Base-by-base conservation (phyloP, 2,329 filamentous ascomycete species). In the Myriosclerotinia scirpicola region DNA sequence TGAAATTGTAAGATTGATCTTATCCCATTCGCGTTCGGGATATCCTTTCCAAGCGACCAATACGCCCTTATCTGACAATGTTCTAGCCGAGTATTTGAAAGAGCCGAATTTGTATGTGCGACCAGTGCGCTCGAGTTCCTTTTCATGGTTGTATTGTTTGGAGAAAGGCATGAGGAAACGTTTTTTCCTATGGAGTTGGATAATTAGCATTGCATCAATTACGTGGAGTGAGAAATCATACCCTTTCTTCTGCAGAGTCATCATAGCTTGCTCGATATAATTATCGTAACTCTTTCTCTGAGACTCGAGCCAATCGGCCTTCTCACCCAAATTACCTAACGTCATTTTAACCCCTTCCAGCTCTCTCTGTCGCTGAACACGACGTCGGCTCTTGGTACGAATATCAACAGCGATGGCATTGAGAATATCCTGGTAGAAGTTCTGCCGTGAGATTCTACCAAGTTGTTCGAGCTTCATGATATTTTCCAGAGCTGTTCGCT, bases 241-340 rank as follows among this genome's bases (percentile, higher is more conserved):
- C 86, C 90, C 93, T 80, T 97, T 97, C 79, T 97, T 97, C 78
- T 98, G 95, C 67, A 99, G 83, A 5, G 96, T 99, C 68, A 93
- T 85, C 92, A 99, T 97, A 59, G 95, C 94, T 78, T 97, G 93
- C 80, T 99, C 96, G 75, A 99, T 97, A 79, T 99, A 99, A 80
- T 99, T 93, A 77, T 99, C 97, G 80, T 99, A 99, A 71, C 90
- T 95, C 83, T 97, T 97, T 68, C 96, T 87, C 80, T 99, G 95
- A 73, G 93, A 90, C 76, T 99, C 95, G 12, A 99, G 85, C 79
- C 96, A 99, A 71, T 88, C 86, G 48, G 94, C 93, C 80, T 99
- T 95, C 73, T 93, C 87, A 78, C 92, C 88, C 69, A 96, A 80
- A 71, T 93, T 91, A 54, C 83, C 79, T 20, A 95, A 82, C 1